Percentiles rank a stretch among this genome's conserved stretches.
These are phyloP conservation scores for Nevesoporus exiguus DNA, from an alignment of 768 basidiomycete genomes.

Conservation along the genomic window DNA sequence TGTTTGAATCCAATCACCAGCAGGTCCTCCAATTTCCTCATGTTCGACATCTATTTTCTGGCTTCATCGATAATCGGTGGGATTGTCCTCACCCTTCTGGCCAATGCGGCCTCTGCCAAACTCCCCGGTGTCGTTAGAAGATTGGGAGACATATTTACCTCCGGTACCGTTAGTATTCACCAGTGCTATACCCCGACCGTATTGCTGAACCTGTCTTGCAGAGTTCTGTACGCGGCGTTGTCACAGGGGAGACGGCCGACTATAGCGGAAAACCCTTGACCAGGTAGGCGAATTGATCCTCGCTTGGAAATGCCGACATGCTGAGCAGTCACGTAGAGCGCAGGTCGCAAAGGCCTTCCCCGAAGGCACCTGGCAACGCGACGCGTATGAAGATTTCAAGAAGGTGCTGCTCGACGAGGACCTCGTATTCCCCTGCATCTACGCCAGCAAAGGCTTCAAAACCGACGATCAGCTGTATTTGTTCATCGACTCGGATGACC, in stretches of 20 bases:
- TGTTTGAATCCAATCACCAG: not conserved
- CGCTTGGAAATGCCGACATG: not conserved
- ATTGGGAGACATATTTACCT: not conserved
- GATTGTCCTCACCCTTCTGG: not conserved
- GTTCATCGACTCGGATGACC: not conserved
- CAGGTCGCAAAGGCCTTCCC: not conserved
- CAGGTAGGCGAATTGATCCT: not conserved
- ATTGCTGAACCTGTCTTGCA: not conserved
- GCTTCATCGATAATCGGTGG: not conserved
- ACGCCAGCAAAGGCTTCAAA: not conserved
- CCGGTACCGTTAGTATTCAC: not conserved
- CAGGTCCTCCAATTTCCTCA: not conserved
- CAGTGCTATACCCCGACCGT: not conserved
- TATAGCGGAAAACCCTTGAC: not conserved
- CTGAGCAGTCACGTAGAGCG: not conserved
- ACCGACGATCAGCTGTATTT: not conserved
- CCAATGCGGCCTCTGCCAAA: not conserved
- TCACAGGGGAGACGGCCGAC: not conserved
- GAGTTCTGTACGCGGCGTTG: not conserved
- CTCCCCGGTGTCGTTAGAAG: not conserved
- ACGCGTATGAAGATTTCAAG: not conserved
- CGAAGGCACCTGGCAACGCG: not conserved
- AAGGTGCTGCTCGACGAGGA: not conserved
- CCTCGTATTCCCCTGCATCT: not conserved
- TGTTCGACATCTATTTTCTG: not conserved